Percentiles rank a stretch among this genome's conserved stretches.
Conservation (phyloP, 2,329 filamentous ascomycete species). For the Shiraia sp. region DNA sequence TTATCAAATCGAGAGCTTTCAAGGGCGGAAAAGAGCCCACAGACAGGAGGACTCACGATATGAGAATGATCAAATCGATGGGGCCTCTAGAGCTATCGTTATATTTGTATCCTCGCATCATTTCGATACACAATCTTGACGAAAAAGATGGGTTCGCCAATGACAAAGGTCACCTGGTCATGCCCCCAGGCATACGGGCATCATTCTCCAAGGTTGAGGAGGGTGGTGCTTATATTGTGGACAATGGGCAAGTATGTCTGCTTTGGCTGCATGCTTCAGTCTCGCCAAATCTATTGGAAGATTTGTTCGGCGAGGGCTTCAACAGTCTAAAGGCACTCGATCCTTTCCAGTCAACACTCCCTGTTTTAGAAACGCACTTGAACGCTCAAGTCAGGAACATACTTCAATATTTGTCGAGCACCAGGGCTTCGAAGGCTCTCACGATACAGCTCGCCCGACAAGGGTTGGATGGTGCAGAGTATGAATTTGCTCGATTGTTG, state of each 20-base stretch:
- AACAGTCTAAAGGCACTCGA: constrained; percentile 75
- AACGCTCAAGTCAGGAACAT: constrained; percentile 96
- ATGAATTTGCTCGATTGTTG: constrained; percentile 88
- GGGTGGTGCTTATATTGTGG: constrained; percentile 90
- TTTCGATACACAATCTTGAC: constrained; percentile 86
- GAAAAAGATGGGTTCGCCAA: constrained; percentile 92
- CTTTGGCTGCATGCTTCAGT: constrained; percentile 93
- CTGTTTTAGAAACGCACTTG: constrained; percentile 85
- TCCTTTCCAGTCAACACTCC: constrained; percentile 77
- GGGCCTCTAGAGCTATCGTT: constrained; percentile 82
- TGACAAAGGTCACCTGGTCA: constrained; percentile 81
- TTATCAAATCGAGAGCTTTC: constrained; percentile 89
- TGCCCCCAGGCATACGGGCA: constrained; percentile 79
- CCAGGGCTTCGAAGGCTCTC: constrained; percentile 83
- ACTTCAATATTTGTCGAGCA: constrained; percentile 78
- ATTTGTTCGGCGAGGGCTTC: constrained; percentile 83
- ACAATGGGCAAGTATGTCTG: constrained; percentile 90
- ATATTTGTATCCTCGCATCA: constrained; percentile 93
- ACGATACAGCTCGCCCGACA: constrained; percentile 90
- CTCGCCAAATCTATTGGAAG: constrained; percentile 85
- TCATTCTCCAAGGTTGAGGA: constrained; percentile 89
- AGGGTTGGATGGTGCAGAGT: constrained; percentile 91
- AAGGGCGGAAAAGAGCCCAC: constrained; percentile 89
- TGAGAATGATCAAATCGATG: constrained; percentile 87
- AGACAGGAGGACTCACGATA: constrained; percentile 87